These are phyloP conservation scores for Aspergillus leporis DNA, from an alignment of 495 filamentous ascomycete species.

Conservation along the genomic window DNA sequence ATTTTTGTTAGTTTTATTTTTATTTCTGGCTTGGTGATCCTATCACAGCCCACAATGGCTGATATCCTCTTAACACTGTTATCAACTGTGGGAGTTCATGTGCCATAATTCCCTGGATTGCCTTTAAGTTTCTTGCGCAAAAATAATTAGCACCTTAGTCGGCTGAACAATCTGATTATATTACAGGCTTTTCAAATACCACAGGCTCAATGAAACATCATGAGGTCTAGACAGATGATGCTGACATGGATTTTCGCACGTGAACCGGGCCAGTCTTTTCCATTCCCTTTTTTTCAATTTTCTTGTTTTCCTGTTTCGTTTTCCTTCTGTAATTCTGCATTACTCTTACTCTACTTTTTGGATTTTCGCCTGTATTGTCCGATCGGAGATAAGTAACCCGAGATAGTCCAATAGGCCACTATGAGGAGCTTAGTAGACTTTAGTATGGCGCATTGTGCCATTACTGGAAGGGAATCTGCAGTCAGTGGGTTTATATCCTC, in stretches of 20 bases:
- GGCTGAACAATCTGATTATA: not conserved
- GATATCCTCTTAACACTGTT: not conserved
- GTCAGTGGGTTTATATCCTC: not conserved
- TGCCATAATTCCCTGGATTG: not conserved
- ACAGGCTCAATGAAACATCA: constrained; percentile 7
- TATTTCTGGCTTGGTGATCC: too few species aligned
- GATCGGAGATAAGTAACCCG: not conserved
- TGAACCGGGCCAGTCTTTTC: constrained; percentile 9
- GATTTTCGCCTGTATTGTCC: not conserved
- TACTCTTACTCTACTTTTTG: not conserved
- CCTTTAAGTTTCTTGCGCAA: not conserved
- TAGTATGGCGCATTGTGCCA: not conserved
- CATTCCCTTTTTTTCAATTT: not conserved
- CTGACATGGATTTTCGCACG: constrained; percentile 9
- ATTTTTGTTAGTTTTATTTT: not conserved
- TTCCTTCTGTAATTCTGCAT: not conserved
- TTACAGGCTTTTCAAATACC: constrained; percentile 3
- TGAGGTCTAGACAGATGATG: constrained; percentile 24
- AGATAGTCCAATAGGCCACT: not conserved
- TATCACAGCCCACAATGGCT: not conserved
- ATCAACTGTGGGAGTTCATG: constrained; percentile 1
- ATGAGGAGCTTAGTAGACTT: not conserved
- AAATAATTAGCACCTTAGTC: not conserved
- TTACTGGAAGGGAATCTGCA: not conserved
- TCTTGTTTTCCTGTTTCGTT: not conserved